Conservation (phyloP, 495 filamentous ascomycete genomes). For the Penicillium waksmanii region DNA sequence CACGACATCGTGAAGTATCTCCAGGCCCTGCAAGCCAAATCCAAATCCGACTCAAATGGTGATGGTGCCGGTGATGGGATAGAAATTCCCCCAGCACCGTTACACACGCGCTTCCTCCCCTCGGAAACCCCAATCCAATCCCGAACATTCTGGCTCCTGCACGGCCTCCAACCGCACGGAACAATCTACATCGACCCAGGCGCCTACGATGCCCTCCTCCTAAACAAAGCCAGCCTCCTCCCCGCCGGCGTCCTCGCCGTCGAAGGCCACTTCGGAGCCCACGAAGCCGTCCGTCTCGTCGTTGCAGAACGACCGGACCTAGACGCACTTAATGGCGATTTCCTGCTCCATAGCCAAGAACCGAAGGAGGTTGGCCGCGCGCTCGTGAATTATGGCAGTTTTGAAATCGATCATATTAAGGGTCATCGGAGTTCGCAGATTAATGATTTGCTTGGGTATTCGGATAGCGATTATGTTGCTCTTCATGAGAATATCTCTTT, state of each 20-base stretch:
- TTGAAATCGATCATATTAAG: conserved; percentile 81
- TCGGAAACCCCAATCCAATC: conserved; percentile 86
- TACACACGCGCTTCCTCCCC: conserved; percentile 92
- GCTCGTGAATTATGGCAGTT: conserved; percentile 89
- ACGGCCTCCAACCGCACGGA: conserved; percentile 90
- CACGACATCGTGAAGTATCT: conserved; percentile 81
- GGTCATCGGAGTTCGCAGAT: conserved; percentile 84
- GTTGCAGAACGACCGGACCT: conserved; percentile 64
- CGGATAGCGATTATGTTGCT: conserved; percentile 93
- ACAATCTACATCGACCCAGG: conserved; percentile 91
- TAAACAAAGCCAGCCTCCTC: conserved; percentile 82
- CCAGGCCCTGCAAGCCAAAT: conserved; percentile 55
- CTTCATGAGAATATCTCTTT: conserved; percentile 85
- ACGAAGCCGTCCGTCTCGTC: conserved; percentile 85
- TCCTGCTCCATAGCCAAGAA: conserved; percentile 46
- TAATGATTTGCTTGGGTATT: conserved; percentile 76
- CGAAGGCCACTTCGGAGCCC: conserved; percentile 83
- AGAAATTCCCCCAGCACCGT: conserved; percentile 48
- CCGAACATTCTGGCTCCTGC: conserved; percentile 94
- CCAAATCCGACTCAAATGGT: conserved; percentile 21
- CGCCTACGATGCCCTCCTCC: conserved; percentile 78
- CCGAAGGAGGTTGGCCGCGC: conserved; percentile 85
- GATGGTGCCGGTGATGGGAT: conserved; percentile 12
- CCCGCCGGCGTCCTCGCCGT: conserved; percentile 90
- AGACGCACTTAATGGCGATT: conserved; percentile 46